These are phyloP conservation scores for Coemansia sp. DNA, from an alignment of 192 early-diverging fungal genomes.

Conservation along the genomic window DNA sequence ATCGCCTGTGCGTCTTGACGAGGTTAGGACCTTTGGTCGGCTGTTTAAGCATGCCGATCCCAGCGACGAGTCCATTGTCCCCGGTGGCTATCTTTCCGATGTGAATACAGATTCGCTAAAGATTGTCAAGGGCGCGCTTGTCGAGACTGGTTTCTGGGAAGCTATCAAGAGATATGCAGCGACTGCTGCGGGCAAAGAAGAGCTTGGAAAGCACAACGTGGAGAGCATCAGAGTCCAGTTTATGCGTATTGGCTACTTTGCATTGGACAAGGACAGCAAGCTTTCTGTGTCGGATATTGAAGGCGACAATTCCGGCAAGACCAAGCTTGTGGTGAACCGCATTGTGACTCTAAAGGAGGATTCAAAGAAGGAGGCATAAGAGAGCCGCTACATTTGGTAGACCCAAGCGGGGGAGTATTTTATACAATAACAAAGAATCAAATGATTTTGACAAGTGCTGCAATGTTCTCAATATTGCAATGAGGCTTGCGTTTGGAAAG, in stretches of 20 bases:
- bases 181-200: constrained; percentile 48
- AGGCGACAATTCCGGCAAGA: constrained; percentile 57
- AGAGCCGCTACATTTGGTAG: no score
- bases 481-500: no score
- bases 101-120: constrained; percentile 79
- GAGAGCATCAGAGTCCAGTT: constrained; percentile 94
- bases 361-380: constrained; percentile 56
- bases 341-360: constrained; percentile 75
- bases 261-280: constrained; percentile 89
- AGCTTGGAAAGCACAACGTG: constrained; percentile 60
- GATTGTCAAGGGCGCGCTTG: constrained; percentile 68
- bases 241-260: constrained; percentile 96
- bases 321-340: constrained; percentile 67
- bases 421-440: no score
- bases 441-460: no score
- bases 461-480: no score
- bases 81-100: constrained; percentile 90
- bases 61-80: constrained; percentile 70
- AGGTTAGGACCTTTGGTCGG: constrained; percentile 82
- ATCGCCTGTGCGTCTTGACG: constrained; percentile 80
- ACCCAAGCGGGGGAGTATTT: no score
- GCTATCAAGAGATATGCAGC: constrained; percentile 58
- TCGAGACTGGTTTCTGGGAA: constrained; percentile 82
- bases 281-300: constrained; percentile 62
- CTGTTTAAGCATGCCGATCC: constrained; percentile 94